A percentile compares a stretch with the other conserved stretches of the same genome.
These are phyloP conservation scores for Trichoderma sp. DNA, from an alignment of 2,329 filamentous ascomycete species.

Conservation along the genomic window DNA sequence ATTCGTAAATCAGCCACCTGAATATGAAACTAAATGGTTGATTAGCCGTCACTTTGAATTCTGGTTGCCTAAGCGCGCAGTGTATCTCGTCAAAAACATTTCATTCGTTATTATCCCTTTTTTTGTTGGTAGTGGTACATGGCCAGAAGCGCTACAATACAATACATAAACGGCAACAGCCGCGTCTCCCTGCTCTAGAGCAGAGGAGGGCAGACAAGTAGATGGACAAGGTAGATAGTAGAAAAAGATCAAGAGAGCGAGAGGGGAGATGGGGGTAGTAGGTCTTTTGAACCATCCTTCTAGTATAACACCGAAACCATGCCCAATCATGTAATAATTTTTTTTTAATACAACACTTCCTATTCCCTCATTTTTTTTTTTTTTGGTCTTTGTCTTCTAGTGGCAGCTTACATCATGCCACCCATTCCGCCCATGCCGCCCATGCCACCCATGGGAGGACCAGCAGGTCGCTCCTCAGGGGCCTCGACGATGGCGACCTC, in stretches of 20 bases:
- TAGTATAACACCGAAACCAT: slow-evolving; percentile 52
- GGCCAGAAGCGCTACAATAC: slow-evolving; percentile 38
- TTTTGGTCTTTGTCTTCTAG: slow-evolving; percentile 32
- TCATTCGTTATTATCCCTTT: slow-evolving; percentile 22
- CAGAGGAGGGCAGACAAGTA: slow-evolving; percentile 7
- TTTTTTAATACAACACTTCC: slow-evolving; percentile 36
- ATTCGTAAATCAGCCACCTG: neutral
- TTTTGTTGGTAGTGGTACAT: slow-evolving; percentile 24
- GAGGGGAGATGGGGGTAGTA: slow-evolving; percentile 39
- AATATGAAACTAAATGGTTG: neutral
- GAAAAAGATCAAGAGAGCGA: slow-evolving; percentile 31
- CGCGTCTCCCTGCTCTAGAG: slow-evolving; percentile 19
- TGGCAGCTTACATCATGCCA: slow-evolving; percentile 60
- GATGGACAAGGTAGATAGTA: slow-evolving; percentile 6
- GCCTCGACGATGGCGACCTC: slow-evolving; percentile 98
- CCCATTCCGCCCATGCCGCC: slow-evolving; percentile 62
- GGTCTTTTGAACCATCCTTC: slow-evolving; percentile 36
- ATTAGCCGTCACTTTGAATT: neutral
- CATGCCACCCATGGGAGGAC: slow-evolving; percentile 67
- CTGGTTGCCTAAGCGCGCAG: neutral
- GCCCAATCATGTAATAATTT: slow-evolving; percentile 32
- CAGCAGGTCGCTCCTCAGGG: slow-evolving; percentile 79
- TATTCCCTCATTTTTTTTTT: neutral
- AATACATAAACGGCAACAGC: slow-evolving; percentile 26
- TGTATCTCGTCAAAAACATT: slow-evolving; percentile 18